phyloP scores from a whole-genome alignment of 2,329 filamentous ascomycete species.

The Botrytis aclada region DNA sequence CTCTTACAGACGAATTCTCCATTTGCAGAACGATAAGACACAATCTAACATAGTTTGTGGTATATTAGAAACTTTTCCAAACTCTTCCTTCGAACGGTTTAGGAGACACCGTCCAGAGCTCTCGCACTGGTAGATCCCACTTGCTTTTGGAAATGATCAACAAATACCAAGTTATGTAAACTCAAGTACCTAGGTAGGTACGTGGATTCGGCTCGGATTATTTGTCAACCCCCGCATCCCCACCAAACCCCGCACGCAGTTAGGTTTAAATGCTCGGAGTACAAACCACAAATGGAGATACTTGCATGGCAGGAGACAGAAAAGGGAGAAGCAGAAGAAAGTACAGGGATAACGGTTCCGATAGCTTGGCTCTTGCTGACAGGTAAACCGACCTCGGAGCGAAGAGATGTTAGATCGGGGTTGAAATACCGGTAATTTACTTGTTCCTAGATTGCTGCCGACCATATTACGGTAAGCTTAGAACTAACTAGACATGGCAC shows the following conservation, averaged over 20 bases:
- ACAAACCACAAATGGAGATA: not conserved
- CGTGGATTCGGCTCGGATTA: not conserved
- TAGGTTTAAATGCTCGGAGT: not conserved
- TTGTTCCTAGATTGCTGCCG: not conserved
- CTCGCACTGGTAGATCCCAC: not conserved
- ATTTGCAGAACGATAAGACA: not conserved
- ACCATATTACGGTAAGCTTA: not conserved
- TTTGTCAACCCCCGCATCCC: not conserved
- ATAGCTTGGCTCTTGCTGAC: not conserved
- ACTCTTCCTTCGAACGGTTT: too few species aligned
- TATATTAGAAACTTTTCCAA: not conserved
- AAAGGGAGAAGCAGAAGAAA: not conserved
- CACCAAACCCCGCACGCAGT: slow-evolving; percentile 3
- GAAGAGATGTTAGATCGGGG: not conserved
- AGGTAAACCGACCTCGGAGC: not conserved
- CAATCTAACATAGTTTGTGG: not conserved
- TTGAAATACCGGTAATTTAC: not conserved
- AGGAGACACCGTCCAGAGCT: not conserved
- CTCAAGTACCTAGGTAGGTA: not conserved
- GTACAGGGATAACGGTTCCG: not conserved
- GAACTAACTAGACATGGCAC: not conserved
- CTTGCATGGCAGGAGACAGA: not conserved
- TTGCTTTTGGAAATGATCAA: not conserved
- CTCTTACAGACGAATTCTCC: not conserved
- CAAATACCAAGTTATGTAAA: not conserved